These are phyloP conservation scores for Sarocladium strictum DNA, from an alignment of 2,329 filamentous ascomycete genomes.

Conservation along the genomic window DNA sequence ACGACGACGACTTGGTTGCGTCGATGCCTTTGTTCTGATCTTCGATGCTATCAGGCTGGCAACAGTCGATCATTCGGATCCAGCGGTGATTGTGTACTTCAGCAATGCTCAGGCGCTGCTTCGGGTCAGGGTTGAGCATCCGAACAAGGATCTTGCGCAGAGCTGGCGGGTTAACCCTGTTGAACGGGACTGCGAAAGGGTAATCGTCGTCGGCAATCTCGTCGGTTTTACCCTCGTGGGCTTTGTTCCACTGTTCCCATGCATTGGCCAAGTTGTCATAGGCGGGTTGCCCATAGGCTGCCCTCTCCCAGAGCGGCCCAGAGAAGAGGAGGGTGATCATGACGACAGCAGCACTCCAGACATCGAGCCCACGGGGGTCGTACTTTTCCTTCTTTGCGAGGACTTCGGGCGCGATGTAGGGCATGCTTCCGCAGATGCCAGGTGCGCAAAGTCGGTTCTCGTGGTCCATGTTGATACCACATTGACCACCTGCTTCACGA, in stretches of 20 bases:
- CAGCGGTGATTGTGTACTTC: constrained; percentile 66
- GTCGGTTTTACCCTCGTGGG: constrained; percentile 33
- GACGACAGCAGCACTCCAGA: constrained; percentile 81
- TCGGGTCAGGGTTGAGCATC: constrained; percentile 78
- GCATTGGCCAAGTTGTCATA: constrained; percentile 61
- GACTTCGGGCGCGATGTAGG: constrained; percentile 85
- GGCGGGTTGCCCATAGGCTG: constrained; percentile 47
- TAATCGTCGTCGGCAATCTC: constrained; percentile 52
- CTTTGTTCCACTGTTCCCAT: constrained; percentile 63
- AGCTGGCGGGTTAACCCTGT: constrained; percentile 61
- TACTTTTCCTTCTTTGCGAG: constrained; percentile 58
- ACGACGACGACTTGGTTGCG: constrained; percentile 39
- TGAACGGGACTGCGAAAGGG: constrained; percentile 59
- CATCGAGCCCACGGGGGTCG: constrained; percentile 74
- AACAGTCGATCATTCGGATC: constrained; percentile 72
- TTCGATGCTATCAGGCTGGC: constrained; percentile 65
- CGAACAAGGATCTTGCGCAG: constrained; percentile 66
- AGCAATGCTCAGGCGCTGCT: constrained; percentile 61
- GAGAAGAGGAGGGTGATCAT: constrained; percentile 72
- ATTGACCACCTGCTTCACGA: constrained; percentile 65
- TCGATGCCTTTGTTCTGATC: constrained; percentile 55
- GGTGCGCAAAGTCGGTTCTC: constrained; percentile 67
- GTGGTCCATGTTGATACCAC: constrained; percentile 61
- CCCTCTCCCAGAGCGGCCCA: constrained; percentile 68
- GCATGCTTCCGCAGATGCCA: constrained; percentile 77